A percentile compares a stretch with the other conserved stretches of the same genome.
Conservation (phyloP, 768 basidiomycete species). For the Lentinula boryana region DNA sequence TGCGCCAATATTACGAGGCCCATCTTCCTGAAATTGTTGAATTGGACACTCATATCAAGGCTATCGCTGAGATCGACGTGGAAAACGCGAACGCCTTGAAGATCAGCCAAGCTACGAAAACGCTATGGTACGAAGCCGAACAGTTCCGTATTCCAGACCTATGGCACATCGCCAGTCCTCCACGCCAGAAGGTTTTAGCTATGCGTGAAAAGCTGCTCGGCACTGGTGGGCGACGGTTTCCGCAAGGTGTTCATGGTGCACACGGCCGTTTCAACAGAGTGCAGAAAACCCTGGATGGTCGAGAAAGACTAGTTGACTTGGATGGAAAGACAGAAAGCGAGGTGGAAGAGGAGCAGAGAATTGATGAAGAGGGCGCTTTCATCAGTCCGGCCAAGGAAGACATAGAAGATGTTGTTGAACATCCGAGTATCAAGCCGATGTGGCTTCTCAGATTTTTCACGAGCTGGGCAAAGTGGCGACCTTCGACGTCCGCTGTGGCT, state of each 20-base stretch:
- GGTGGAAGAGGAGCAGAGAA: constrained; percentile 60
- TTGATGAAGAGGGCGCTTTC: constrained; percentile 22
- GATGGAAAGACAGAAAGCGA: constrained; percentile 72
- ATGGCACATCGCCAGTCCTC: constrained; percentile 58
- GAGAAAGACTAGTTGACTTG: constrained; percentile 55
- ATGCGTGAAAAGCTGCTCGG: constrained; percentile 69
- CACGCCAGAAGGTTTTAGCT: constrained; percentile 57
- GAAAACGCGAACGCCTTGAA: constrained; percentile 45
- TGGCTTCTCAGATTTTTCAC: constrained; percentile 76
- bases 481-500: constrained; percentile 10
- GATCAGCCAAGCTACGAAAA: constrained; percentile 55
- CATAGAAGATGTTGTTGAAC: constrained; percentile 52
- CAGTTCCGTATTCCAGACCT: constrained; percentile 62
- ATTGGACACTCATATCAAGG: constrained; percentile 39
- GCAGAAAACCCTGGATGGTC: constrained; percentile 68
- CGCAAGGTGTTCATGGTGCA: constrained; percentile 45
- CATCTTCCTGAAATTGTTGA: constrained; percentile 42
- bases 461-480: constrained; percentile 67
- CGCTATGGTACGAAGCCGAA: constrained; percentile 65
- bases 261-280: constrained; percentile 57
- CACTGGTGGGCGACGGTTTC: constrained; percentile 43
- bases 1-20: constrained; percentile 54
- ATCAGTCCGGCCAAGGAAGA: constrained; percentile 27
- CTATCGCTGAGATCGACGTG: constrained; percentile 45
- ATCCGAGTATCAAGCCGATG: constrained; percentile 61